These are phyloP conservation scores for Solanum peruvianum DNA, from an alignment of 257 asterid genomes.

Conservation along the genomic window DNA sequence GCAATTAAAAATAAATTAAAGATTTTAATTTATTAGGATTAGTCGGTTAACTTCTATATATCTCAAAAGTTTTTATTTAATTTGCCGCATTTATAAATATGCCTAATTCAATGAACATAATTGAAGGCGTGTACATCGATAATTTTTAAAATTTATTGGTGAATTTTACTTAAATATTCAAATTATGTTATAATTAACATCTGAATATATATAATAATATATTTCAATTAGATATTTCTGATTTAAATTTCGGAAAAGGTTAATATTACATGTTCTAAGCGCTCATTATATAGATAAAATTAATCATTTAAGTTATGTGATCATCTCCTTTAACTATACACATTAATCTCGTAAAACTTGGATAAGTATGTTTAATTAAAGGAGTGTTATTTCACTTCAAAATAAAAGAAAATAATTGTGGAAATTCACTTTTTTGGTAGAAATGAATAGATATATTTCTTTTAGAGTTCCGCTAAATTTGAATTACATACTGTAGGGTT, in stretches of 20 bases:
- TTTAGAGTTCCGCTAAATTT: rapidly evolving
- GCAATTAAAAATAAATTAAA: background rate
- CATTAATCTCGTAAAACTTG: no score
- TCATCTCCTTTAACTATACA: no score
- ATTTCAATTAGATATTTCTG: no score
- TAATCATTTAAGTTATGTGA: background rate
- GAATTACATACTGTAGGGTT: no score
- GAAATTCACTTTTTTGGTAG: no score
- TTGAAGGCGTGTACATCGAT: background rate
- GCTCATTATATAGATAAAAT: background rate
- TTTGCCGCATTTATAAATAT: background rate
- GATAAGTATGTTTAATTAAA: no score
- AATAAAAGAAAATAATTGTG: no score
- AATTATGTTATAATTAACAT: background rate
- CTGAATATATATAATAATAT: background rate
- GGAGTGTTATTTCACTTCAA: no score
- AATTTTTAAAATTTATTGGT: background rate
- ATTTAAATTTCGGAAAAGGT: background rate
- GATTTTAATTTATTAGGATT: background rate
- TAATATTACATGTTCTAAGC: background rate
- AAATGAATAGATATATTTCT: no score
- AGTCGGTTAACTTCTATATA: background rate
- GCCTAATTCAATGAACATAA: background rate
- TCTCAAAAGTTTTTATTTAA: background rate
- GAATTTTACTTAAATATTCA: background rate